Evolutionary conservation across 768 basidiomycete genomes (phyloP).

Genomic region (Russula earlei): DNA sequence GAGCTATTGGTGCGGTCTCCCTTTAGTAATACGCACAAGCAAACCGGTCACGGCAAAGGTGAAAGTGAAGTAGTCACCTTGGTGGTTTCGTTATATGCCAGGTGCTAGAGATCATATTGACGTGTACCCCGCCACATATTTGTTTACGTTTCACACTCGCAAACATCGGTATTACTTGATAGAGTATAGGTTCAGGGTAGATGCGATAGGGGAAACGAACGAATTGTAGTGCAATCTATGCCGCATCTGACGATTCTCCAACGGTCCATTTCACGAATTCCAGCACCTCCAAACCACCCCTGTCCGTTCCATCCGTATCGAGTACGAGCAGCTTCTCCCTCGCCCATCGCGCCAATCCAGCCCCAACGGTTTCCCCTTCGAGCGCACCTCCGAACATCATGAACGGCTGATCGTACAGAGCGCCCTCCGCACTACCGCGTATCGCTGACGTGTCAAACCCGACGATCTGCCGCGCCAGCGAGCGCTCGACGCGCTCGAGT

Average conservation of each 20-base stretch:
- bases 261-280: conserved; percentile 18
- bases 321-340: conserved; percentile 7
- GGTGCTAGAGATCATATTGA: no score
- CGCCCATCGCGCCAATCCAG: conserved; percentile 16
- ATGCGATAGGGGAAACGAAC: no score
- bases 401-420: conserved; percentile 19
- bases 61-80: background rate
- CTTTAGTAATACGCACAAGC: conserved; percentile 21
- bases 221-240: background rate
- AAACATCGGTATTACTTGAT: background rate
- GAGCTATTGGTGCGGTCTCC: conserved; percentile 36
- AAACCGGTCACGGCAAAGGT: background rate
- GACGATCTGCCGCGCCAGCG: conserved; percentile 18
- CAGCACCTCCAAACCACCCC: conserved; percentile 30
- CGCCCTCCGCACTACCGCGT: conserved; percentile 11
- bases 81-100: no score
- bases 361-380: conserved; percentile 16
- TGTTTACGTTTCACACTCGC: background rate
- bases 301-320: conserved; percentile 10
- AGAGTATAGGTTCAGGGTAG: background rate
- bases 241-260: conserved; percentile 1
- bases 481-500: conserved; percentile 17
- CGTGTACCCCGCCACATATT: background rate
- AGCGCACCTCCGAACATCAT: conserved; percentile 13
- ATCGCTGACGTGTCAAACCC: conserved; percentile 16